These are phyloP conservation scores for Artemisia argyi DNA, from an alignment of 129 eudicot species.

Conservation along the genomic window DNA sequence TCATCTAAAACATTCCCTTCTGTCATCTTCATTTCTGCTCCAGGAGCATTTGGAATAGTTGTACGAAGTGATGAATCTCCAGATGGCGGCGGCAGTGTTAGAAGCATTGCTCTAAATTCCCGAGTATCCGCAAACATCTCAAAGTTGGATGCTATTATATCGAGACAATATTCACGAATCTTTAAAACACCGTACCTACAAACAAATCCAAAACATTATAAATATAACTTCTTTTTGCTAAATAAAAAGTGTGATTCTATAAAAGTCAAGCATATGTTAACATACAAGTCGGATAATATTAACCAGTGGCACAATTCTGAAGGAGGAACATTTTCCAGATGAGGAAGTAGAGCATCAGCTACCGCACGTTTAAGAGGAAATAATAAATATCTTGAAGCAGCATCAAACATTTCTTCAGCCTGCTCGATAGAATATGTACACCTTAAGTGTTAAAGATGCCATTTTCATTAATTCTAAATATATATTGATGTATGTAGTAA, in stretches of 20 bases:
- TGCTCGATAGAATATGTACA: conserved; percentile 31
- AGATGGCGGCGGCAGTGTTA: conserved; percentile 90
- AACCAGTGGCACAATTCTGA: conserved; percentile 90
- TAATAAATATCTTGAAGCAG: conserved; percentile 91
- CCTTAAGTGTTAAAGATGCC: neutral
- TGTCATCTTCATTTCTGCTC: conserved; percentile 58
- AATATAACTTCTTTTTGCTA: no score
- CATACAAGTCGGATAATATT: conserved; percentile 82
- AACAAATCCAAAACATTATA: neutral
- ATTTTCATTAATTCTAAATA: conserved; percentile 4
- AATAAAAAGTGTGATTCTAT: neutral
- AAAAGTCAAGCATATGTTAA: conserved; percentile 8
- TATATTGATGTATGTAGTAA: neutral
- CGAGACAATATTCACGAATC: conserved; percentile 90
- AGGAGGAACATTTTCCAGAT: conserved; percentile 77
- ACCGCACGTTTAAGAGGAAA: conserved; percentile 97
- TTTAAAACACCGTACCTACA: conserved; percentile 86
- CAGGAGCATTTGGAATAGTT: conserved; percentile 95
- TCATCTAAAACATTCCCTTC: conserved; percentile 86
- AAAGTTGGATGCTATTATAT: conserved; percentile 76
- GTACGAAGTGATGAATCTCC: conserved; percentile 90
- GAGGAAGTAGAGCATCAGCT: conserved; percentile 90
- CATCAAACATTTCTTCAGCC: conserved; percentile 99
- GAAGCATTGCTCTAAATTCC: conserved; percentile 80
- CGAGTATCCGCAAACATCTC: conserved; percentile 88